Conservation (phyloP, 164 flowering plant species). For the Echeveria elegans region DNA sequence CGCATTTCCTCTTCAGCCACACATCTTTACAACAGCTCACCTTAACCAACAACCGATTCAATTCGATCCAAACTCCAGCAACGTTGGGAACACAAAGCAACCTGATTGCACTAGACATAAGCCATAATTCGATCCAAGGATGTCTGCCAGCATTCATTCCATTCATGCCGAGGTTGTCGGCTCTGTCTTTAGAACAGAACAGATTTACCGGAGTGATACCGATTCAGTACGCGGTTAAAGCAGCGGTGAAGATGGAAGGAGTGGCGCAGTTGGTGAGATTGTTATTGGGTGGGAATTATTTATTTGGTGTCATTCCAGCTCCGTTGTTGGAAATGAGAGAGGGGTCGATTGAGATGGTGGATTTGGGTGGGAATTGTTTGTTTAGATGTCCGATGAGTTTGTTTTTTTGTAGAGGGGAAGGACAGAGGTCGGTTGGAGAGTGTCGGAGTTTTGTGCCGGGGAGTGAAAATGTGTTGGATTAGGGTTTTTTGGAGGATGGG, state of each 20-base stretch:
- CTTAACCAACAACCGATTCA: slow-evolving; percentile 48
- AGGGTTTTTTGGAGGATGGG: too few relatives aligned
- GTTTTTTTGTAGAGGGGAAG: slow-evolving; percentile 79
- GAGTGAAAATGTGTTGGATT: slow-evolving; percentile 26
- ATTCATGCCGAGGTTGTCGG: slow-evolving; percentile 52
- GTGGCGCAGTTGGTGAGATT: slow-evolving; percentile 46
- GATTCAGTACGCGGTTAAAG: slow-evolving; percentile 39
- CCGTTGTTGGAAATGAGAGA: slow-evolving; percentile 47
- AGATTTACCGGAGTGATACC: slow-evolving; percentile 68
- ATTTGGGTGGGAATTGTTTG: slow-evolving; percentile 64
- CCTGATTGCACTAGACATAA: slow-evolving; percentile 61
- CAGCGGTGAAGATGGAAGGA: slow-evolving; percentile 28
- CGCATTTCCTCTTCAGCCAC: slow-evolving; percentile 47
- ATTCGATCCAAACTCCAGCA: slow-evolving; percentile 27
- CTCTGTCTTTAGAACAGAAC: slow-evolving; percentile 64
- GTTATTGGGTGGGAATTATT: slow-evolving; percentile 68
- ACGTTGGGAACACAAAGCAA: slow-evolving; percentile 26
- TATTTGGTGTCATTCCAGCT: slow-evolving; percentile 67
- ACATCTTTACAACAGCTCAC: slow-evolving; percentile 71
- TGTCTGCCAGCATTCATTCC: slow-evolving; percentile 52
- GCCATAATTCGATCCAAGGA: slow-evolving; percentile 47
- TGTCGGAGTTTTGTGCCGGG: slow-evolving; percentile 46
- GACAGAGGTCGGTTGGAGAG: slow-evolving; percentile 44
- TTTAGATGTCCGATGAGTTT: slow-evolving; percentile 43
- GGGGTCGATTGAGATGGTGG: slow-evolving; percentile 52